Evolutionary conservation across 2,329 filamentous ascomycete species (phyloP), one percentile per base, ranked within the genome.

Genomic region (Fusarium tjaetaba): DNA sequence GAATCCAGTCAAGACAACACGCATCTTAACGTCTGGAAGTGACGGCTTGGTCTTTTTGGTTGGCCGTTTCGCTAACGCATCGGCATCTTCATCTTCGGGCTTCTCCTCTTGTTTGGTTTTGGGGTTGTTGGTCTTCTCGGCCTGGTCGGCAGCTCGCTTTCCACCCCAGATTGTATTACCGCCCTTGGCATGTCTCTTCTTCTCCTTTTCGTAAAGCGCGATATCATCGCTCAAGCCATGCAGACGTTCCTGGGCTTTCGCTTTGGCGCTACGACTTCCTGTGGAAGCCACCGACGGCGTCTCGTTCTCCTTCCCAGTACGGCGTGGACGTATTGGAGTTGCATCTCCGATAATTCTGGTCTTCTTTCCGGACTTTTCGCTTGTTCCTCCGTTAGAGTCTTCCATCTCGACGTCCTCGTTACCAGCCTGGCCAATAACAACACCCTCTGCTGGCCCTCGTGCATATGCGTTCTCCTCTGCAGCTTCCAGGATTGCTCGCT

Each of bases 131-230:
- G 85, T 84, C 76, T 86, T 88, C 63, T 92, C 90, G 24, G 88
- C 84, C 65, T 85, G 81, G 61, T 91, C 88, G 5, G 89, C 87
- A 2, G 90, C 90, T 56, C 89, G 85, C 77, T 90, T 91, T 28
- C 90, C 90, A 30, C 90, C 90, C 86, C 89, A 92, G 1, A 87
- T 85, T 4, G 83, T 84, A 36, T 82, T 81, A 7, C 80, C 85
- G 56, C 85, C 82, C 72, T 87, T 90, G 70, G 80, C 79, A 11
- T 84, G 82, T 26, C 96, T 91, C 84, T 97, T 98, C 85, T 90
- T 94, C 83, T 99, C 96, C 80, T 96, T 97, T 79, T 98, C 93
- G 78, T 96, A 99, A 38, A 97, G 85, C 5, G 92, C 92, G 78
- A 98, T 95, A 79, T 99, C 96, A 1, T 92, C 89, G 2, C 94